These are phyloP conservation scores for Aspergillus biplanus DNA, from an alignment of 495 filamentous ascomycete genomes.

Conservation along the genomic window DNA sequence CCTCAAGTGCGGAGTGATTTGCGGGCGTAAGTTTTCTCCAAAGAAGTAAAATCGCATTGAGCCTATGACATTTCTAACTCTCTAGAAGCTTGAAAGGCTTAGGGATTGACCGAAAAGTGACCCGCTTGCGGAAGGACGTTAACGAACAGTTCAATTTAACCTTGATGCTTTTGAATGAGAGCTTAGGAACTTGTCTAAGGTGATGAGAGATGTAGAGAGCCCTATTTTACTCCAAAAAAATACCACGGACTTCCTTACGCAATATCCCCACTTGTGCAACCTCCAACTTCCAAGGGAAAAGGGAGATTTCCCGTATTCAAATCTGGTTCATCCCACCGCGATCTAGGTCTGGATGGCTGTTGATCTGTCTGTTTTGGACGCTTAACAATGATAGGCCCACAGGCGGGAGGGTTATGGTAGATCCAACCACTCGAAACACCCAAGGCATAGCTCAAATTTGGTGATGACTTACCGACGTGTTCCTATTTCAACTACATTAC, in stretches of 20 bases:
- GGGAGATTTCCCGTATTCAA: no score
- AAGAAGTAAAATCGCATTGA: not conserved
- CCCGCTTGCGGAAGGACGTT: slow-evolving; percentile 38
- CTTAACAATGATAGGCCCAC: no score
- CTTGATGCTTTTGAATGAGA: slow-evolving; percentile 72
- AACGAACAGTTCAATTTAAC: slow-evolving; percentile 67
- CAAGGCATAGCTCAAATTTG: no score
- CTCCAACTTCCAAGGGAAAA: no score
- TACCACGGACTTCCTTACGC: not conserved
- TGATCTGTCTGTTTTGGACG: no score
- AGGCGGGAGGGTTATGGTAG: no score
- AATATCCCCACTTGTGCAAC: not conserved
- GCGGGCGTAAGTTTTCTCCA: slow-evolving; percentile 37
- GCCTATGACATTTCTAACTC: slow-evolving; percentile 26
- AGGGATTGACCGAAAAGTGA: slow-evolving; percentile 32
- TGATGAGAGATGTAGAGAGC: slow-evolving; percentile 33
- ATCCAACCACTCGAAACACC: no score
- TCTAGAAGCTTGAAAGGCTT: slow-evolving; percentile 36
- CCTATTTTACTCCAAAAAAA: not conserved
- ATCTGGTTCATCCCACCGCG: no score
- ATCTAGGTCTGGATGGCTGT: no score
- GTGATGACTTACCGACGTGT: no score
- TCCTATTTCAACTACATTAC: no score
- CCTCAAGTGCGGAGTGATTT: slow-evolving; percentile 39
- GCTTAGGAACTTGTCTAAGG: slow-evolving; percentile 68